phyloP scores from a whole-genome alignment of 1,284 basidiomycete genomes.

The Cryptococcus sp. region DNA sequence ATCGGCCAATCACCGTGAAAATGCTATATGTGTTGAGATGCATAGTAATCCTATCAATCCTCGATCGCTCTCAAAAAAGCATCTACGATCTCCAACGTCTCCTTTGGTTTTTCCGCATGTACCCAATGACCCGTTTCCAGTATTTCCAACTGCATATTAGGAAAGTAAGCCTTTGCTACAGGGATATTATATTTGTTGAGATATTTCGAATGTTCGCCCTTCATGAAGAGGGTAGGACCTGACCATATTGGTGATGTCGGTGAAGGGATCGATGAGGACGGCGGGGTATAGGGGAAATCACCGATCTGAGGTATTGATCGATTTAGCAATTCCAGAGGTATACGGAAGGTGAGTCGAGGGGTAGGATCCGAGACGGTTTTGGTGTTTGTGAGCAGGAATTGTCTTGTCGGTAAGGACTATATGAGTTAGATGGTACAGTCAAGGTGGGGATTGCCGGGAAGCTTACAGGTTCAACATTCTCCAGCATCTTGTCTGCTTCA shows the following conservation, averaged over 20 bases:
- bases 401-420: constrained; percentile 51
- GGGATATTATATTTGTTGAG: constrained; percentile 54
- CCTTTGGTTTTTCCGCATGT: constrained; percentile 44
- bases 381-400: constrained; percentile 58
- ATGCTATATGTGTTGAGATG: too few species aligned
- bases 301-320: constrained; percentile 51
- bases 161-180: constrained; percentile 51
- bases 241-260: constrained; percentile 39
- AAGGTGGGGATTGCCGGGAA: neutral
- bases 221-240: constrained; percentile 53
- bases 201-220: constrained; percentile 53
- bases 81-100: constrained; percentile 38
- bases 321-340: constrained; percentile 51
- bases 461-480: constrained; percentile 49
- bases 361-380: constrained; percentile 17
- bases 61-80: constrained; percentile 19
- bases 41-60: neutral
- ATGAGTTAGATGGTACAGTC: neutral
- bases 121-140: constrained; percentile 49
- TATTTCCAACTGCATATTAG: constrained; percentile 45
- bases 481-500: constrained; percentile 53
- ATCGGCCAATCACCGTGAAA: too few species aligned
- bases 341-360: constrained; percentile 49
- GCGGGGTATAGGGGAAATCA: constrained; percentile 51
- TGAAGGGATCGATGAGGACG: constrained; percentile 15